These are phyloP conservation scores for Auxenochlorella pyrenoidosa DNA, from an alignment of 139 green algal species.

Conservation along the genomic window DNA sequence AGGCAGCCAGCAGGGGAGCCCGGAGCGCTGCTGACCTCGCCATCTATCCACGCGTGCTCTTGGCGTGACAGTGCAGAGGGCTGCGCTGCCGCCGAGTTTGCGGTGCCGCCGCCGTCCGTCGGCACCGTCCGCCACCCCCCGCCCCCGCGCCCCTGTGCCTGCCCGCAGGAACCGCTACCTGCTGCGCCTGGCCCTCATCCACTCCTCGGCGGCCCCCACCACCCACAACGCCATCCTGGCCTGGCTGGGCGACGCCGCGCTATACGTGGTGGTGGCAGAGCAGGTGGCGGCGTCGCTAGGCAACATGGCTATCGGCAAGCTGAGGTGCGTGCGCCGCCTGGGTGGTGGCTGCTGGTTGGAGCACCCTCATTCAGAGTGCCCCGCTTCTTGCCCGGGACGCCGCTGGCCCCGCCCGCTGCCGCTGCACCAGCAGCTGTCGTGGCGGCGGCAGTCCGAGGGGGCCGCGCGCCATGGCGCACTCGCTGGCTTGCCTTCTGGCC, in stretches of 20 bases:
- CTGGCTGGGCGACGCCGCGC: constrained; percentile 18
- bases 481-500: too few relatives aligned
- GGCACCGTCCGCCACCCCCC: neutral
- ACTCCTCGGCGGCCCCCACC: constrained; percentile 16
- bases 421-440: neutral
- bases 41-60: too few relatives aligned
- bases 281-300: constrained; percentile 9
- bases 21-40: too few relatives aligned
- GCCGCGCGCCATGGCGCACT: too few relatives aligned
- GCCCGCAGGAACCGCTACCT: constrained; percentile 24
- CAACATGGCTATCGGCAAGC: constrained; percentile 6
- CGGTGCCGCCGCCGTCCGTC: neutral
- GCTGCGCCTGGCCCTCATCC: constrained; percentile 23
- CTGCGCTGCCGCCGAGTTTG: too few relatives aligned
- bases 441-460: too few relatives aligned
- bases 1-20: too few relatives aligned
- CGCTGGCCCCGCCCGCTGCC: neutral
- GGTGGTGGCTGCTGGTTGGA: too few relatives aligned
- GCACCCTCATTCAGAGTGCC: neutral
- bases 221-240: constrained; percentile 30
- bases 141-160: too few relatives aligned
- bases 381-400: neutral
- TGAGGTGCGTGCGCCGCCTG: neutral
- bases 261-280: neutral
- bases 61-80: too few relatives aligned